Conservation (phyloP, 2,329 filamentous ascomycete species). For the Hirsutella minnesotensis region DNA sequence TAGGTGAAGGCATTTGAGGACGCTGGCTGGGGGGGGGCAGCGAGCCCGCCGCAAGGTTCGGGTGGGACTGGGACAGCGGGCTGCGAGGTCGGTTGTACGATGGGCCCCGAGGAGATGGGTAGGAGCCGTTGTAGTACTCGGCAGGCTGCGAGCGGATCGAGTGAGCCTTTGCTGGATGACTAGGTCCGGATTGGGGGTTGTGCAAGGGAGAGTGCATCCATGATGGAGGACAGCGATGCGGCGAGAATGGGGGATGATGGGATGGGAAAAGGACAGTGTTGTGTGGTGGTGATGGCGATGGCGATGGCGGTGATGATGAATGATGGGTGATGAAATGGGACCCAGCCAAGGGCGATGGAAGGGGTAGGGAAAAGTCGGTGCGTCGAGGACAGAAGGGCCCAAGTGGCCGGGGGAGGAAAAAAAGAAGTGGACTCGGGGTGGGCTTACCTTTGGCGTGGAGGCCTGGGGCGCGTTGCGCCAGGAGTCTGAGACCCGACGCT, state of each 20-base stretch:
- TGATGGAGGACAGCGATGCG: background rate
- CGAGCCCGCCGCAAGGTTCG: conserved; percentile 29
- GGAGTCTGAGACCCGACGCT: conserved; percentile 34
- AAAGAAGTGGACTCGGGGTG: conserved; percentile 16
- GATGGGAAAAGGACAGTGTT: background rate
- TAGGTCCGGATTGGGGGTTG: conserved; percentile 3
- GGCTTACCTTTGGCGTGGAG: conserved; percentile 36
- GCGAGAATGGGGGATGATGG: background rate
- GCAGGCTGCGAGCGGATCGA: conserved; percentile 31
- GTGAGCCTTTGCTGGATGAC: conserved; percentile 3
- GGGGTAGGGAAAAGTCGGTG: background rate
- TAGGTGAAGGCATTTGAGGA: conserved; percentile 35
- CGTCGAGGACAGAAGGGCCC: background rate
- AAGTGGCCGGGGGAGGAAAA: conserved; percentile 7
- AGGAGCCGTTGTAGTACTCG: conserved; percentile 39
- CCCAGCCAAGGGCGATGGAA: background rate
- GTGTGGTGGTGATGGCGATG: background rate
- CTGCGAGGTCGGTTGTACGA: conserved; percentile 35
- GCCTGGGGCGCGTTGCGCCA: conserved; percentile 32
- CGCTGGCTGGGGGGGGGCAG: conserved; percentile 30
- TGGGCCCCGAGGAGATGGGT: conserved; percentile 34
- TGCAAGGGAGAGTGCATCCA: conserved; percentile 1
- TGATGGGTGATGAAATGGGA: background rate
- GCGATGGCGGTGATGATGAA: background rate
- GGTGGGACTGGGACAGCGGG: conserved; percentile 37